phyloP scores from a whole-genome alignment of 179 eudicot species.

The Spergularia azorica region DNA sequence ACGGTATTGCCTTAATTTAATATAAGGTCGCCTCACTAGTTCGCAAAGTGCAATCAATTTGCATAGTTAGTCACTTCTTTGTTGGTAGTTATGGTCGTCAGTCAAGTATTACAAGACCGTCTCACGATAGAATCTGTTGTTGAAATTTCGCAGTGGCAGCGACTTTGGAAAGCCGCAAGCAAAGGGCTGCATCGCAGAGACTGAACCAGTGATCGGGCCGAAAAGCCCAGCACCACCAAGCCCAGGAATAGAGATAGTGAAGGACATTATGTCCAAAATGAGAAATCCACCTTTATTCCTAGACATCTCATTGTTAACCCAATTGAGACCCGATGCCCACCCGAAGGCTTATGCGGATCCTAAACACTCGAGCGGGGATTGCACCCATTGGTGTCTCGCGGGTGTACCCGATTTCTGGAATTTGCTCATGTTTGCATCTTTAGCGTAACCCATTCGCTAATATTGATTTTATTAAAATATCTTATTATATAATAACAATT shows the following conservation, averaged over 20 bases:
- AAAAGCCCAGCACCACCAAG: slow-evolving; percentile 17
- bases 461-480: no score
- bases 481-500: no score
- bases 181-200: slow-evolving; percentile 20
- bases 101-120: no score
- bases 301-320: slow-evolving; percentile 32
- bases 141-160: slow-evolving; percentile 20
- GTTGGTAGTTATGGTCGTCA: no score
- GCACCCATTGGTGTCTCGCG: slow-evolving; percentile 47
- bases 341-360: slow-evolving; percentile 22
- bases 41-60: no score
- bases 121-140: background rate
- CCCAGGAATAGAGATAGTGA: slow-evolving; percentile 28
- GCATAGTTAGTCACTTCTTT: no score
- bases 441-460: background rate
- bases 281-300: slow-evolving; percentile 29
- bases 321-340: slow-evolving; percentile 46
- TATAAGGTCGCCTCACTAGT: no score
- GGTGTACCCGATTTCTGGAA: slow-evolving; percentile 49
- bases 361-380: slow-evolving; percentile 21
- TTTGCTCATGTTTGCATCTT: slow-evolving; percentile 25
- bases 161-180: slow-evolving; percentile 31
- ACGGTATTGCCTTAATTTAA: no score
- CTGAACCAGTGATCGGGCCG: slow-evolving; percentile 24
- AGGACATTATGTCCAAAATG: slow-evolving; percentile 30